Evolutionary conservation across 331 rosid species (phyloP), one percentile per base, ranked within the genome.

Genomic region (Malus hybrid): DNA sequence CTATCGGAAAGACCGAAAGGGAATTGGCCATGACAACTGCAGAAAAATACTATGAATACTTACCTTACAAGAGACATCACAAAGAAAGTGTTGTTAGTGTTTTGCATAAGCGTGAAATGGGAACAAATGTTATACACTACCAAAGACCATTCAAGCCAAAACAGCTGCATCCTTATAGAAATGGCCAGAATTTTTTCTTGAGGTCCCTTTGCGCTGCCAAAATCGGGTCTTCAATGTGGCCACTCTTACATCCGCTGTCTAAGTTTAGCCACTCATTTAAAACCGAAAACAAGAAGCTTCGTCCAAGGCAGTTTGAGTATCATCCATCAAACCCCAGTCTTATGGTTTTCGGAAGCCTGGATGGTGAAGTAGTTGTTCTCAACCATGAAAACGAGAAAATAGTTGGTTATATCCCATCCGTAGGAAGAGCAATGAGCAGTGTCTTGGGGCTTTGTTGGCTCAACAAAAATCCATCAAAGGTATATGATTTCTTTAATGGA

Each of bases 381-480:
- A 78, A 78, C 73, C 77, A 78, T 39, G 82, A 78, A 78, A 78
- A 72, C 11, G 72, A 72, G 67, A 78, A 72, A 14, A 55, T 60
- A 3, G 29, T 78, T 36, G 56, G 82, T 64, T 71, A 78, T 78
- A 33, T 71, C 29, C 82, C 77, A 26, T 78, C 72, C 66, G 5
- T 71, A 4, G 82, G 82, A 44, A 44, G 50, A 64, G 66, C 58
- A 63, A 64, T 71, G 68, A 71, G 73, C 66, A 78, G 82, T 53
- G 68, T 78, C 64, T 63, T 78, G 77, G 82, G 82, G 46, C 82
- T 78, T 68, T 78, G 77, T 55, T 78, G 82, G 82, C 82, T 71
- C 82, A 78, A 71, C 60, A 78, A 52, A 75, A 64, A 46, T 63
- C 82, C 73, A 4, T 78, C 77, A 19, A 78, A 71, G 82, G 82